A percentile compares a stretch with the other conserved stretches of the same genome.
Conservation (phyloP, 257 asterid species). For the Solanum boliviense region DNA sequence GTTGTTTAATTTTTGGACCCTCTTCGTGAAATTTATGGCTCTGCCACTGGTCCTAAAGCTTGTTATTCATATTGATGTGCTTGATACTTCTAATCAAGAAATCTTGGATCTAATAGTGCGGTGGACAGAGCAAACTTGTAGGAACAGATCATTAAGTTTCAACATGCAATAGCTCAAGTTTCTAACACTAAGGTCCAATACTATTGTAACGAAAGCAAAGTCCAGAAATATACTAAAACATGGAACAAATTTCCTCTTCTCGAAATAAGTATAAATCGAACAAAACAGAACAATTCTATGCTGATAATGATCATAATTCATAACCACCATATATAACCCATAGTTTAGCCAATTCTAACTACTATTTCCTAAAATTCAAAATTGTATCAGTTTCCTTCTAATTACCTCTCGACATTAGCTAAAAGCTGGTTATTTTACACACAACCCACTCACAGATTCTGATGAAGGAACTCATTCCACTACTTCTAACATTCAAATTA, state of each 20-base stretch:
- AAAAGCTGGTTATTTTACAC: not conserved
- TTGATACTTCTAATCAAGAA: not conserved
- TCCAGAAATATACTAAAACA: not conserved
- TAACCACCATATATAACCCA: not conserved
- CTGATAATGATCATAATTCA: not conserved
- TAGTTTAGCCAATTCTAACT: not conserved
- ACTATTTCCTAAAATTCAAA: not conserved
- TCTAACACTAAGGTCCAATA: not conserved
- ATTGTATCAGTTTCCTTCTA: not conserved
- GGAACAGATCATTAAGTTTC: not conserved
- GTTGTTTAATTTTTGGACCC: too few species aligned
- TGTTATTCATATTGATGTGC: not conserved
- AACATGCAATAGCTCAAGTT: not conserved
- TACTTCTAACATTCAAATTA: not conserved
- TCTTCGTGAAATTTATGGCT: too few species aligned
- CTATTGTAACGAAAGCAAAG: not conserved
- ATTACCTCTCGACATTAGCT: not conserved
- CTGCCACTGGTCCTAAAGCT: not conserved
- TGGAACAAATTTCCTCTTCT: not conserved
- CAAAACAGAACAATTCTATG: not conserved
- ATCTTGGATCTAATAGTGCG: not conserved
- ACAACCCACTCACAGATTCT: not conserved
- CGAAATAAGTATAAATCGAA: not conserved
- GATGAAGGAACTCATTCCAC: not conserved
- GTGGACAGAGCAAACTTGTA: not conserved